These are phyloP conservation scores for Extremus antarcticus DNA, from an alignment of 495 filamentous ascomycete species.

Conservation along the genomic window DNA sequence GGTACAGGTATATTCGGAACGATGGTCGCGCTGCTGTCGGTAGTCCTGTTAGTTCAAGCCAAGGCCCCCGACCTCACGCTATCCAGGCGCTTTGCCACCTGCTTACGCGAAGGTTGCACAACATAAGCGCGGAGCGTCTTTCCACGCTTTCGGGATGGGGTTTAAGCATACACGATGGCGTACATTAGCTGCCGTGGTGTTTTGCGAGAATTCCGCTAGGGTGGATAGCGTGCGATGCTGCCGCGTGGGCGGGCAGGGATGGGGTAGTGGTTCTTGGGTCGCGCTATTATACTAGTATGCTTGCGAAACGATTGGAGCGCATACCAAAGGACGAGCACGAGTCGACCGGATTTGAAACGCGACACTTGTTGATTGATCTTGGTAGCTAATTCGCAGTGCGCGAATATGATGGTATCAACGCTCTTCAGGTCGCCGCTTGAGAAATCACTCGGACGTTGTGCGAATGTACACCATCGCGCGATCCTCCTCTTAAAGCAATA, in stretches of 20 bases:
- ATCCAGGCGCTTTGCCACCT: not conserved
- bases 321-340: too few species aligned
- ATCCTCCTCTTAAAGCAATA: not conserved
- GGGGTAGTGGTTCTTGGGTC: not conserved
- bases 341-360: too few species aligned
- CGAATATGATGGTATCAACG: not conserved
- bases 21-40: not conserved
- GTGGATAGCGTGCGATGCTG: not conserved
- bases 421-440: too few species aligned
- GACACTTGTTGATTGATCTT: not conserved
- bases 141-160: not conserved
- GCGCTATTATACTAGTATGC: not conserved
- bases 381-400: not conserved
- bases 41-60: not conserved
- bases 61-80: not conserved
- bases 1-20: too few species aligned
- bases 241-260: not conserved
- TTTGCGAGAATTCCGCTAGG: not conserved
- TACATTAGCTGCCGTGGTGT: not conserved
- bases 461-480: not conserved
- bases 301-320: not conserved
- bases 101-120: slow-evolving; percentile 1
- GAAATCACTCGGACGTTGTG: not conserved
- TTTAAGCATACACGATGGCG: not conserved
- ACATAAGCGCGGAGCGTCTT: not conserved